Evolutionary conservation across 202 grass and related monocot species (phyloP), one percentile per base, ranked within the genome.

Genomic region (Thinopyrum obtusiflorum): DNA sequence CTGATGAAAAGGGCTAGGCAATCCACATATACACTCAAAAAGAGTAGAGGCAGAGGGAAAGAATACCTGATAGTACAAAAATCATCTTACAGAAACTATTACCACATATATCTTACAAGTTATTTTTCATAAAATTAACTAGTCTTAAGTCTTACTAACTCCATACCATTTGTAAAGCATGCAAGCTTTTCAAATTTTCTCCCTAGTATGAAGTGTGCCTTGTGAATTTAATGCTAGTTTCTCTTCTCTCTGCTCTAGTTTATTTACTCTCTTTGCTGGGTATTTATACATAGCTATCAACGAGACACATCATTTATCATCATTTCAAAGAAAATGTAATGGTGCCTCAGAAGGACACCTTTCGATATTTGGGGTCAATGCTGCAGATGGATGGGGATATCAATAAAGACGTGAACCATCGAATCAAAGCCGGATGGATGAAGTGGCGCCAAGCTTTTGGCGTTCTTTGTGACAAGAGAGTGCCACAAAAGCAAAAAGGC

Each of bases 261-360:
- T 44, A 27, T n/a, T 79, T 60, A 63, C 32, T 21, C 60, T 63
- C 7, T 79, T 17, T 2, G 4, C 23, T 11, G 35, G 35, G 35
- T 25, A 79, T 63, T 79, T 63, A 40, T 62, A 40, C 76, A 79
- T 18, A 35, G 60, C 57, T 62, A 79, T 25, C 21, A 62, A 79
- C 8, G 37, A 37, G 9, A 79, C 31, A 25, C 76, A 79, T 40
- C 35, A 79, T 63, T 39, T 24, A 13, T 63, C 33, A 63, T 79
- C 36, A 42, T 79, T 60, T n/a, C 35, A 79, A 42, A 79, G 23
- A 42, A 64, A 44, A 79, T 79, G 29, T 31, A 31, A 31, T 31
- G 29, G 29, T 31, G 29, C 29, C 29, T 31, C 29, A 31, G 29
- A 31, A 31, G 29, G 29, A 31, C 29, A 31, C 29, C 29, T 31